phyloP scores from a whole-genome alignment of 2,329 filamentous ascomycete species.

The Penicillium sp. region DNA sequence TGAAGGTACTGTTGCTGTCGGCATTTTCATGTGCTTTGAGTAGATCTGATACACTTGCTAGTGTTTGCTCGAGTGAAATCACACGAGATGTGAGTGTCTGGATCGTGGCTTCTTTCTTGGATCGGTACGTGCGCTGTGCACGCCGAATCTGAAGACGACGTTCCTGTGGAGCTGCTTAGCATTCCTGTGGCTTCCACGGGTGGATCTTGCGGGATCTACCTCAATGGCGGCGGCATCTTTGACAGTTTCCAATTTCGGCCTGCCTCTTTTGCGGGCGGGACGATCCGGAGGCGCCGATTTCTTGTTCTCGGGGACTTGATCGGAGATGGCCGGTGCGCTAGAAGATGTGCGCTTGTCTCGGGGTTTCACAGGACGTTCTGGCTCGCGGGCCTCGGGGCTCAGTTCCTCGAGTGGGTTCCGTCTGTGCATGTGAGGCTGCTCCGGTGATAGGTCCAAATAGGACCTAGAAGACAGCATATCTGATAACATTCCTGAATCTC shows the following conservation, averaged over 20 bases:
- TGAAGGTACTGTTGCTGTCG: background rate
- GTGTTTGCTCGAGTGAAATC: slow-evolving; percentile 60
- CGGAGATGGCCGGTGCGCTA: slow-evolving; percentile 13
- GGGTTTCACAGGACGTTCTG: slow-evolving; percentile 5
- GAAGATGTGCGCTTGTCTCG: background rate
- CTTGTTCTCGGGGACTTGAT: background rate
- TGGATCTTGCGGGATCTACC: slow-evolving; percentile 11
- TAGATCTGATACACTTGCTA: slow-evolving; percentile 21
- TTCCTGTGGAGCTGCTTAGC: slow-evolving; percentile 20
- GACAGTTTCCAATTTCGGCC: slow-evolving; percentile 18
- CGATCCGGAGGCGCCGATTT: slow-evolving; percentile 10
- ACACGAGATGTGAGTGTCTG: slow-evolving; percentile 71
- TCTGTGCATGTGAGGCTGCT: background rate
- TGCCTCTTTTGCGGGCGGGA: slow-evolving; percentile 22
- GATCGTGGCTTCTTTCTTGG: slow-evolving; percentile 82
- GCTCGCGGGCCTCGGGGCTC: background rate
- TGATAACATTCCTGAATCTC: slow-evolving; percentile 3
- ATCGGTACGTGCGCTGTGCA: slow-evolving; percentile 81
- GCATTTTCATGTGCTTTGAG: background rate
- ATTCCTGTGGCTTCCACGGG: background rate
- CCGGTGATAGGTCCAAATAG: slow-evolving; percentile 16
- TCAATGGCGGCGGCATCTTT: slow-evolving; percentile 26
- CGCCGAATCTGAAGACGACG: slow-evolving; percentile 84
- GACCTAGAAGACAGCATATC: slow-evolving; percentile 22
- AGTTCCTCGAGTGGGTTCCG: background rate